These are phyloP conservation scores for Escallonia rubra DNA, from an alignment of 129 eudicot species.

Conservation along the genomic window DNA sequence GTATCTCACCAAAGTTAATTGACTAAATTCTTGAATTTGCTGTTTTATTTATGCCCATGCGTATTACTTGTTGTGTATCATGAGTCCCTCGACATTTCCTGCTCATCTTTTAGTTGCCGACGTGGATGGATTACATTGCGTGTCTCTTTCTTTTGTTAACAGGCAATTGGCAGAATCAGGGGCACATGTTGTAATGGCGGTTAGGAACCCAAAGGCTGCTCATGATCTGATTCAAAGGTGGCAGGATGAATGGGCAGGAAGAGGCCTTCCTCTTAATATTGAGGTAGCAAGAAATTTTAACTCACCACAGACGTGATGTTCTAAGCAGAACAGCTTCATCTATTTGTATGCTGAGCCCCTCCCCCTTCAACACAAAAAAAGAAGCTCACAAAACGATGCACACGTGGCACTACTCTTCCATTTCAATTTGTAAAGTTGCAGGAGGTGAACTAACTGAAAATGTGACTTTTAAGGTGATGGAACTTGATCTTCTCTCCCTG, in stretches of 20 bases:
- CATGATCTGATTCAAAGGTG: conserved; percentile 62
- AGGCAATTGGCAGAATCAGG: conserved; percentile 95
- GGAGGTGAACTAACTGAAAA: conserved; percentile 2
- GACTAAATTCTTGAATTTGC: no score
- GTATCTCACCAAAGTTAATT: no score
- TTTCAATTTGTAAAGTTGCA: background rate
- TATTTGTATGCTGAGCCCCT: no score
- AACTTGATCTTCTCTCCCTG: conserved; percentile 84
- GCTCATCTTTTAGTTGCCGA: background rate
- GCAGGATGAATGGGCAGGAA: conserved; percentile 88
- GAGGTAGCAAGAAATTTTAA: conserved; percentile 42
- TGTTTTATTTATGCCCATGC: no score
- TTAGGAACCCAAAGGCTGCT: conserved; percentile 74
- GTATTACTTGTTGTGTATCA: background rate
- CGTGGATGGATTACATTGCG: background rate
- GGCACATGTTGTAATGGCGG: conserved; percentile 94
- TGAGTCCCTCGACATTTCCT: background rate
- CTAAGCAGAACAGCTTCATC: no score
- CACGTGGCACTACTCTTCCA: background rate
- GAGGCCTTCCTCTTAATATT: conserved; percentile 75
- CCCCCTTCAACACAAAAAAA: no score
- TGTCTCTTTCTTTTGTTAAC: background rate
- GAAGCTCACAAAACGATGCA: no score
- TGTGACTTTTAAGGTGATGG: conserved; percentile 57
- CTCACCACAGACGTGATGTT: no score